A percentile compares a stretch with the other conserved stretches of the same genome.
Evolutionary conservation across 805 yeast genomes (phyloP).

Genomic region (Barnettozyma populi): DNA sequence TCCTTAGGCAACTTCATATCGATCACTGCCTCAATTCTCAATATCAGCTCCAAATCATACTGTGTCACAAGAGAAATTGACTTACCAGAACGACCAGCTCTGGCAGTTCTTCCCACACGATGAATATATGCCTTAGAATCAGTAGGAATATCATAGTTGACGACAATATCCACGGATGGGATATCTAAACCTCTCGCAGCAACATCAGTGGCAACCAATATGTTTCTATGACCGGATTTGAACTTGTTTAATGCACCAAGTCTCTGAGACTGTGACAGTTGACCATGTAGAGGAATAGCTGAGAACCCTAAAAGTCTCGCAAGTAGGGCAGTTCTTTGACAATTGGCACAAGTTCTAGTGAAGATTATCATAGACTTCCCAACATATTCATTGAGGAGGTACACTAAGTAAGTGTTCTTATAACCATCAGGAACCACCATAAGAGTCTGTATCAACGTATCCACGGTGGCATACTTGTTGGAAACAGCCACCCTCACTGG

Average conservation of each 20-base stretch:
- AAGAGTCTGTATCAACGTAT: slow-evolving; percentile 82
- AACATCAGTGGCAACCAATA: slow-evolving; percentile 77
- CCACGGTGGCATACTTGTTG: slow-evolving; percentile 86
- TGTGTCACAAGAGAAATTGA: slow-evolving; percentile 88
- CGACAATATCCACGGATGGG: slow-evolving; percentile 71
- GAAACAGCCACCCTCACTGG: slow-evolving; percentile 93
- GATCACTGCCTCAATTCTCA: slow-evolving; percentile 84
- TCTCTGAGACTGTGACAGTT: slow-evolving; percentile 77
- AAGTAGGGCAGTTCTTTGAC: slow-evolving; percentile 82
- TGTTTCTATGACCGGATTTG: slow-evolving; percentile 63
- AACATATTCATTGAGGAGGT: slow-evolving; percentile 70
- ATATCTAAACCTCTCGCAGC: slow-evolving; percentile 90
- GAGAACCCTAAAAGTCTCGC: slow-evolving; percentile 78
- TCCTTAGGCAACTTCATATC: slow-evolving; percentile 83
- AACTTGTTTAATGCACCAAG: slow-evolving; percentile 77
- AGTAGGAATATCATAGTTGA: slow-evolving; percentile 76
- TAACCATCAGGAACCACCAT: slow-evolving; percentile 90
- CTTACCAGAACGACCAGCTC: slow-evolving; percentile 87
- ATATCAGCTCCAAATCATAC: slow-evolving; percentile 83
- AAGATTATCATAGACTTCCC: slow-evolving; percentile 89
- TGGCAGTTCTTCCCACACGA: slow-evolving; percentile 93
- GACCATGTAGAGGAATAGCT: slow-evolving; percentile 94
- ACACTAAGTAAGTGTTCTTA: slow-evolving; percentile 82
- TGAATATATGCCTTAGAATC: slow-evolving; percentile 82
- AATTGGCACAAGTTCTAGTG: slow-evolving; percentile 92